Evolutionary conservation across 495 filamentous ascomycete species (phyloP).

Genomic region (Neurospora discreta): DNA sequence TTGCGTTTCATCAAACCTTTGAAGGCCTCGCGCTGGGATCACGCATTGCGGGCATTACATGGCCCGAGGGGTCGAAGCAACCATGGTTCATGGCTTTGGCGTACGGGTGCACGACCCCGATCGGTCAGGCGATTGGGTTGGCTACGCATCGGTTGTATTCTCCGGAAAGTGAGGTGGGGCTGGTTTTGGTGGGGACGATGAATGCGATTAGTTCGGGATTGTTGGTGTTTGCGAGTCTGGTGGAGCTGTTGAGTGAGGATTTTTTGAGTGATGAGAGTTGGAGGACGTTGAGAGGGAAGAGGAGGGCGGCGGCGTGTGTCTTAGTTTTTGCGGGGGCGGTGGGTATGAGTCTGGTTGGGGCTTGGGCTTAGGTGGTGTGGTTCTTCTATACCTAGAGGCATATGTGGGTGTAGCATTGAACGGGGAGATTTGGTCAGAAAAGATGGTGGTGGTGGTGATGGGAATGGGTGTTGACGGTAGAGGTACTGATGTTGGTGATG

Average conservation of each 20-base stretch:
- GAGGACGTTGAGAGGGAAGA: slow-evolving; percentile 52
- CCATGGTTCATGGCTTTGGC: slow-evolving; percentile 91
- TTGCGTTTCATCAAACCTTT: slow-evolving; percentile 70
- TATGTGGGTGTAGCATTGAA: not conserved
- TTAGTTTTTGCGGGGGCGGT: slow-evolving; percentile 66
- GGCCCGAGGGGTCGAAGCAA: slow-evolving; percentile 35
- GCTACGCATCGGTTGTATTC: slow-evolving; percentile 76
- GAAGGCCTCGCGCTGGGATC: slow-evolving; percentile 67
- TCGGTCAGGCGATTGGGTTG: slow-evolving; percentile 82
- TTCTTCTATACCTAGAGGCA: no score
- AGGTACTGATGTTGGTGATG: not conserved
- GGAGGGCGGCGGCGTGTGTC: slow-evolving; percentile 59
- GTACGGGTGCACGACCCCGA: slow-evolving; percentile 71
- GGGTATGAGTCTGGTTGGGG: slow-evolving; percentile 83
- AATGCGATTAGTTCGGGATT: slow-evolving; percentile 81
- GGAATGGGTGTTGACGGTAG: not conserved
- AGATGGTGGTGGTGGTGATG: not conserved
- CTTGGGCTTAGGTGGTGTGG: slow-evolving; percentile 52
- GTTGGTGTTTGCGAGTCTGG: slow-evolving; percentile 77
- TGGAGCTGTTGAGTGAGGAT: slow-evolving; percentile 84
- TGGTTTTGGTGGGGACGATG: slow-evolving; percentile 84
- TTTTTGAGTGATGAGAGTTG: slow-evolving; percentile 88
- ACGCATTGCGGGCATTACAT: slow-evolving; percentile 53
- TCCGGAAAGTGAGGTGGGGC: slow-evolving; percentile 63
- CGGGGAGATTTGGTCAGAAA: not conserved